These are phyloP conservation scores for Neurospora terricola DNA, from an alignment of 495 filamentous ascomycete species.

Conservation along the genomic window DNA sequence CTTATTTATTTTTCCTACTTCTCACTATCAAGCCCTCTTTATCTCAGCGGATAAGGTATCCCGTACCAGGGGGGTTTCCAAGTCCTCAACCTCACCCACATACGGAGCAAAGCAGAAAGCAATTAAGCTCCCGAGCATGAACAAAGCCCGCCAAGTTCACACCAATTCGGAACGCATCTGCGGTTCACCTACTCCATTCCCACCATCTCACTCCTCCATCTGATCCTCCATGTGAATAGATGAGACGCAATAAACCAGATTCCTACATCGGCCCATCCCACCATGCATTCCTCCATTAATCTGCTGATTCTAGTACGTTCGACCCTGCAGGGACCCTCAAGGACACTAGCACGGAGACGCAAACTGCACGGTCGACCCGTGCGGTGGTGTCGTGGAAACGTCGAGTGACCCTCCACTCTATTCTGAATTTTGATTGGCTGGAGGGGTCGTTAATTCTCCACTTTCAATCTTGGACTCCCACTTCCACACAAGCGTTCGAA, in stretches of 20 bases:
- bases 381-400: not conserved
- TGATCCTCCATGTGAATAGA: not conserved
- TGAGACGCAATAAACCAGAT: not conserved
- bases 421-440: not conserved
- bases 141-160: not conserved
- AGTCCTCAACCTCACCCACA: not conserved
- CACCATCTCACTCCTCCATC: not conserved
- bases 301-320: not conserved
- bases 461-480: not conserved
- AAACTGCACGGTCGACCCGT: not conserved
- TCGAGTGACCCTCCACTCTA: not conserved
- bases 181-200: not conserved
- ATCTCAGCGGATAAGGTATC: not conserved
- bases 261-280: not conserved
- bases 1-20: not conserved
- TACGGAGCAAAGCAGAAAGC: not conserved
- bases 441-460: not conserved
- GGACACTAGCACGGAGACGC: not conserved
- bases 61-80: not conserved
- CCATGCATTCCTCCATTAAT: not conserved
- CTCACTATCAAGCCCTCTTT: not conserved
- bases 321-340: not conserved
- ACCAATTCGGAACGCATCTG: not conserved
- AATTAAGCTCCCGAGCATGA: not conserved
- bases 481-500: too few relatives aligned